Base-by-base conservation (phyloP, 805 yeast genomes). In the Ascoidea rubescens region DNA sequence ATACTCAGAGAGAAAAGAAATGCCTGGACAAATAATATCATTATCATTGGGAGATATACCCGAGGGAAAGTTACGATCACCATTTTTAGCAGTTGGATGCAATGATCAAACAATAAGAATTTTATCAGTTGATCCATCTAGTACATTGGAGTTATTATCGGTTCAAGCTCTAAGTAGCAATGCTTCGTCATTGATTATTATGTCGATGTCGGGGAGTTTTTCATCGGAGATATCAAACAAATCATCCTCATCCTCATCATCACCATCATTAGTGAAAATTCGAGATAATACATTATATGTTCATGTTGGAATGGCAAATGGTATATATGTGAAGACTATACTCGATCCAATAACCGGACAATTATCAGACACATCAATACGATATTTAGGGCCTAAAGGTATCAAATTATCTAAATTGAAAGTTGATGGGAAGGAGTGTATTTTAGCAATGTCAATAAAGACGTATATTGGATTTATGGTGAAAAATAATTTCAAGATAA, bases 221-320 rank as follows among this genome's bases (percentile, higher is more conserved):
- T 31, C 47, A 44, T 5, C 57, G 53, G 2, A 47, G 12, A 7
- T 43, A 14, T 16, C 46, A 32, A 17, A 37, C 54, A 33, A 49
- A 54, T 8, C 6, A n/a, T n/a, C n/a, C n/a, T n/a, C n/a, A n/a
- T n/a, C n/a, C n/a, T 46, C 45, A 14, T 49, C 51, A 5, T 49
- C 37, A 16, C 6, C 31, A 10, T 43, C 10, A 8, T n/a, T 64
- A 5, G 55, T 59, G 6, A 44, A 52, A 6, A 52, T 56, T 14
- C 51, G 54, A 58, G 50, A 57, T 17, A 48, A 52, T 17, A 50
- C 53, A 5, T 54, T 68, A 3, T 72, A 68, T 54, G 72, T 86
- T 8, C 95, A 89, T 64, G 75, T 88, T 50, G 97, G 97, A 1
- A 72, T 89, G 71, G 74, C 68, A n/a, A 87, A 81, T 63, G 98